phyloP scores from a whole-genome alignment of 1,284 basidiomycete genomes.

The Sporisorium sorghi region DNA sequence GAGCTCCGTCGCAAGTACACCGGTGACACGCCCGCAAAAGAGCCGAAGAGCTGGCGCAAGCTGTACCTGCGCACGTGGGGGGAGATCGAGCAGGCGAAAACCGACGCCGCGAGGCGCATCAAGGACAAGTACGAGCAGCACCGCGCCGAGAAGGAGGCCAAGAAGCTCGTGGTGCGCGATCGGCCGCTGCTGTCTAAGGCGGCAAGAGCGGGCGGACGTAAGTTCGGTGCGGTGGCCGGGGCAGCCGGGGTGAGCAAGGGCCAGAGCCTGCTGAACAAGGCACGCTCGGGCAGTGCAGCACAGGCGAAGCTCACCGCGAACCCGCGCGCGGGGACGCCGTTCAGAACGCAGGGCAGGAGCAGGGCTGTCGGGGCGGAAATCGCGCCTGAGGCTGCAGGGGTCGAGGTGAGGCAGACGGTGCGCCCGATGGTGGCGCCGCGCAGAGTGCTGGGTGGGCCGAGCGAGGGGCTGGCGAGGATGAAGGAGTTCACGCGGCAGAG shows the following conservation, averaged over 20 bases:
- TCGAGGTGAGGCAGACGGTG: conserved; percentile 8
- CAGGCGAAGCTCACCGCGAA: conserved; percentile 44
- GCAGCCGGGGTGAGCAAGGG: conserved; percentile 38
- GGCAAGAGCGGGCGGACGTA: conserved; percentile 19
- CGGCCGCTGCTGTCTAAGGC: conserved; percentile 26
- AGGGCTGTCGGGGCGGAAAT: conserved; percentile 31
- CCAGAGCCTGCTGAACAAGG: conserved; percentile 51
- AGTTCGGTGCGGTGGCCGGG: conserved; percentile 7
- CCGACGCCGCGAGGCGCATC: conserved; percentile 51
- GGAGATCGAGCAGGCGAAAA: conserved; percentile 53
- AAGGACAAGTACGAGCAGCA: conserved; percentile 61
- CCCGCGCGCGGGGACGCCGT: conserved; percentile 4
- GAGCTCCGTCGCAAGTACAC: conserved; percentile 53
- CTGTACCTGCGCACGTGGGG: conserved; percentile 54
- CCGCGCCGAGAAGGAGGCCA: conserved; percentile 57
- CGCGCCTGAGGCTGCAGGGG: conserved; percentile 21
- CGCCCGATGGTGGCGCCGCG: conserved; percentile 48
- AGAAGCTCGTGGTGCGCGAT: conserved; percentile 55
- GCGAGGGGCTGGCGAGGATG: conserved; percentile 28
- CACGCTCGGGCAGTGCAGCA: conserved; percentile 31
- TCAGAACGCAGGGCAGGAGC: conserved; percentile 31
- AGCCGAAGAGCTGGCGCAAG: conserved; percentile 52
- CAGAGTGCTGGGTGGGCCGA: conserved; percentile 22
- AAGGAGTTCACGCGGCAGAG: conserved; percentile 19
- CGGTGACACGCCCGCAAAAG: neutral